Conservation (phyloP, 192 early-diverging fungal species). For the Coemansia aciculifera region DNA sequence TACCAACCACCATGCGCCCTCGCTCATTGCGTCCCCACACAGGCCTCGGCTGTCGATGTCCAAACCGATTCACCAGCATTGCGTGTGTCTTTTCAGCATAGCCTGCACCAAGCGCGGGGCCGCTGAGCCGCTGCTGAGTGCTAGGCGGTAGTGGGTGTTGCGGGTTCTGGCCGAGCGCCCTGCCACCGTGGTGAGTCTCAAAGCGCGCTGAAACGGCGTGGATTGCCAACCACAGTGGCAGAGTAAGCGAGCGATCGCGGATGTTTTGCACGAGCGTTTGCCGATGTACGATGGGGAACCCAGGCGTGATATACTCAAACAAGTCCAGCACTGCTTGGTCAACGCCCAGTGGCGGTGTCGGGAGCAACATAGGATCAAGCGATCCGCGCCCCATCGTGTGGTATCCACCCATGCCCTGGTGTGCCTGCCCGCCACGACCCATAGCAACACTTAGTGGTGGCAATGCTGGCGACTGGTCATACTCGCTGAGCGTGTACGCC, state of each 20-base stretch:
- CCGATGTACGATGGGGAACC: conserved; percentile 45
- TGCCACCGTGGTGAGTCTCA: conserved; percentile 19
- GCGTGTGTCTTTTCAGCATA: conserved; percentile 51
- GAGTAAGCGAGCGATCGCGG: conserved; percentile 37
- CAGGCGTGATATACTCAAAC: conserved; percentile 43
- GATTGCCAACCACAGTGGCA: conserved; percentile 53
- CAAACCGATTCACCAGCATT: conserved; percentile 40
- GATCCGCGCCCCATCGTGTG: conserved; percentile 12
- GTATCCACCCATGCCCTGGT: neutral
- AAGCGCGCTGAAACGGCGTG: conserved; percentile 48
- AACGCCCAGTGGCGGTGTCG: conserved; percentile 41
- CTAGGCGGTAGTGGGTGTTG: neutral
- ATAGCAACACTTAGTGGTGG: conserved; percentile 37
- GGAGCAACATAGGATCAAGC: conserved; percentile 31
- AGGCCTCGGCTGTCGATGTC: conserved; percentile 21
- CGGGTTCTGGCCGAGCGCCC: neutral
- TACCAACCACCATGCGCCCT: conserved; percentile 14
- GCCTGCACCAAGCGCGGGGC: conserved; percentile 20
- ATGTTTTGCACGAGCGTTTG: conserved; percentile 46
- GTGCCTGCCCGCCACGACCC: conserved; percentile 19
- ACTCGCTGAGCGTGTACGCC: conserved; percentile 23
- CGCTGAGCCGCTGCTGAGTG: neutral
- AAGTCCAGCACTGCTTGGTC: conserved; percentile 52
- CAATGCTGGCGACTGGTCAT: conserved; percentile 26
- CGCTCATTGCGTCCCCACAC: conserved; percentile 27